These are phyloP conservation scores for Fusarium pseudograminearum DNA, from an alignment of 2,329 filamentous ascomycete species.

Conservation along the genomic window DNA sequence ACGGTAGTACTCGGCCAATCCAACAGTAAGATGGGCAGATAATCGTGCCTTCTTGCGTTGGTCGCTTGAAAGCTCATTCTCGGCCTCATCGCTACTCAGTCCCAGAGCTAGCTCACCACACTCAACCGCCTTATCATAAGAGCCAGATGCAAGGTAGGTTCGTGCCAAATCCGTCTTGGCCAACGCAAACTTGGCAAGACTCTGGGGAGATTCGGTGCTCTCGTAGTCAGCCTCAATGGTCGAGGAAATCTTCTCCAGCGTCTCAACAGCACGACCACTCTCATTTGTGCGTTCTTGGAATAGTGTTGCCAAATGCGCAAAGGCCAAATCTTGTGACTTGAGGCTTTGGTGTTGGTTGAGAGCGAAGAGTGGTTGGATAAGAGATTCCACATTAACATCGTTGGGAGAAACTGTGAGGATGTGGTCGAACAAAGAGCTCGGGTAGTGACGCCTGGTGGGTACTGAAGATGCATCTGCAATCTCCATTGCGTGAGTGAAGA, in stretches of 20 bases:
- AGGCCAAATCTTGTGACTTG: constrained; percentile 75
- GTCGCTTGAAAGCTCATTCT: constrained; percentile 73
- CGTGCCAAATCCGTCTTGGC: constrained; percentile 89
- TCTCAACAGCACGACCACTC: constrained; percentile 70
- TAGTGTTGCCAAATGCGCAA: constrained; percentile 81
- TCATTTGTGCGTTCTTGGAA: constrained; percentile 85
- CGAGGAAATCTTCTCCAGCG: constrained; percentile 74
- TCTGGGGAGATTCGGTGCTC: constrained; percentile 78
- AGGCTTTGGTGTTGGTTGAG: constrained; percentile 83
- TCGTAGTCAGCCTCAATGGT: constrained; percentile 86
- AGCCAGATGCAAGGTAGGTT: constrained; percentile 77
- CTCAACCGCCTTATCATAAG: constrained; percentile 77
- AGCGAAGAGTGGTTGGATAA: constrained; percentile 90
- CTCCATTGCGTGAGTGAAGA: constrained; percentile 95
- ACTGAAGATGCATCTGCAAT: constrained; percentile 83
- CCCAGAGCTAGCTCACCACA: constrained; percentile 85
- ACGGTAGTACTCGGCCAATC: constrained; percentile 82
- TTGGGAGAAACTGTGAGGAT: constrained; percentile 69
- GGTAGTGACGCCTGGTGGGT: constrained; percentile 81
- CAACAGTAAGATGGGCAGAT: constrained; percentile 87
- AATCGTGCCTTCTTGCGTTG: constrained; percentile 78
- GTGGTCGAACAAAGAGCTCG: constrained; percentile 84
- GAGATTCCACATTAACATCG: constrained; percentile 64
- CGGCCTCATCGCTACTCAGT: constrained; percentile 78
- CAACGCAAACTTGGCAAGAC: constrained; percentile 81